Conservation (phyloP, 2,329 filamentous ascomycete species). For the Dendrostoma leiphaemia region DNA sequence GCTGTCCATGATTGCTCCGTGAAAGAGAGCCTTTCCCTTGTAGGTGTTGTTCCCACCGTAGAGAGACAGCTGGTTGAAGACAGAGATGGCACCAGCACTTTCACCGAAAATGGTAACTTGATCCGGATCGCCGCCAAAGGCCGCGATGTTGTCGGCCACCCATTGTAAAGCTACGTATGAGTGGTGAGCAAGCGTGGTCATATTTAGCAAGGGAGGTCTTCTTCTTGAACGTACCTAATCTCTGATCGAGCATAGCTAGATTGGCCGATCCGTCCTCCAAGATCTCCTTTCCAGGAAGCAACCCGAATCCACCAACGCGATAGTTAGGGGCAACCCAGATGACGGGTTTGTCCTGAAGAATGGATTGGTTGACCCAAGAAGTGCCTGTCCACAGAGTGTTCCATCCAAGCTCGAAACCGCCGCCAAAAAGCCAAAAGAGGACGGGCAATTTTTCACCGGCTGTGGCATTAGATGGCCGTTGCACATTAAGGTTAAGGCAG, state of each 20-base stretch:
- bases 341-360: conserved; percentile 50
- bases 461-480: too few species aligned
- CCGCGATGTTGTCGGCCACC: conserved; percentile 62
- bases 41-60: conserved; percentile 62
- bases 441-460: too few species aligned
- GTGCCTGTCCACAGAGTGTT: conserved; percentile 36
- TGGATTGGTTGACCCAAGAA: conserved; percentile 30
- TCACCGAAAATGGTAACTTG: conserved; percentile 67
- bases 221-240: too few species aligned
- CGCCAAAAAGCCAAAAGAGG: conserved; percentile 57
- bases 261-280: conserved; percentile 54
- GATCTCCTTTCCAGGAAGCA: conserved; percentile 55
- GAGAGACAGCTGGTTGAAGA: conserved; percentile 60
- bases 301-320: conserved; percentile 60
- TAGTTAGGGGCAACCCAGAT: conserved; percentile 66
- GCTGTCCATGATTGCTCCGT: conserved; percentile 63
- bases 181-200: too few species aligned
- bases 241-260: conserved; percentile 59
- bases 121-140: conserved; percentile 64
- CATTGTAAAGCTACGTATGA: too few species aligned
- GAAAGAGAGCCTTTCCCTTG: conserved; percentile 62
- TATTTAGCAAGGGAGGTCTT: too few species aligned
- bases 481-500: too few species aligned
- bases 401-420: conserved; percentile 41
- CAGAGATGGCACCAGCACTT: conserved; percentile 57